These are phyloP conservation scores for Cryphonectria nitschkei DNA, from an alignment of 2,329 filamentous ascomycete genomes.

Conservation along the genomic window DNA sequence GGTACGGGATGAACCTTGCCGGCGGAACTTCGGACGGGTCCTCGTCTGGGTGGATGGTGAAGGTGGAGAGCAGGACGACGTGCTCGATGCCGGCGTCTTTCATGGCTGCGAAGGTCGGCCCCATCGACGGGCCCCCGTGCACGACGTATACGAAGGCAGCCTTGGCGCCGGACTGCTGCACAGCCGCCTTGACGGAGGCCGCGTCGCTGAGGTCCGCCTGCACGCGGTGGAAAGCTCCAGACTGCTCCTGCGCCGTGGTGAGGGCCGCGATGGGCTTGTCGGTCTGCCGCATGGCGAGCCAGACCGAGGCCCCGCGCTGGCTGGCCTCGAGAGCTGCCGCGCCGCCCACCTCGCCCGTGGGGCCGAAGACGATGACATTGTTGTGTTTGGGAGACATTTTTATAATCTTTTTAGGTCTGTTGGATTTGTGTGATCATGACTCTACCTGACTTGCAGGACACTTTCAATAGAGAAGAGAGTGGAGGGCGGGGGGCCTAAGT, in stretches of 20 bases:
- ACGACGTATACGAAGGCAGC: constrained; percentile 52
- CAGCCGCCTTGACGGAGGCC: constrained; percentile 43
- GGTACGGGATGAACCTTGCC: constrained; percentile 40
- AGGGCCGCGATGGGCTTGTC: constrained; percentile 44
- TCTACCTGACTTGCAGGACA: not conserved
- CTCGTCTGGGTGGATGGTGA: constrained; percentile 29
- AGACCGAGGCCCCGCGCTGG: constrained; percentile 44
- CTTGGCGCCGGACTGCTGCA: constrained; percentile 47
- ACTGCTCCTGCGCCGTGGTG: constrained; percentile 18
- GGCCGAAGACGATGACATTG: constrained; percentile 50
- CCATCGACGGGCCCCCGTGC: constrained; percentile 41
- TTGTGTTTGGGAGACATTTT: constrained; percentile 30
- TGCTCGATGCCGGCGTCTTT: constrained; percentile 49
- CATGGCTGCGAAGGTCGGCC: constrained; percentile 46
- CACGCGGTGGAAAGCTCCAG: constrained; percentile 29
- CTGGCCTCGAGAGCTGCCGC: constrained; percentile 44
- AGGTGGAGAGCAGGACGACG: constrained; percentile 49
- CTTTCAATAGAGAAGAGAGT: no score
- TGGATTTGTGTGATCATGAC: not conserved
- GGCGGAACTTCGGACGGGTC: constrained; percentile 36
- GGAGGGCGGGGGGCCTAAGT: no score
- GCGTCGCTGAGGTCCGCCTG: constrained; percentile 49
- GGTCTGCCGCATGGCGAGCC: constrained; percentile 31
- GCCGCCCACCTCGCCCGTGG: constrained; percentile 51
- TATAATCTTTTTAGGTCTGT: not conserved